Evolutionary conservation across 345 rosid genomes (phyloP).

Genomic region (Pistacia atlantica): DNA sequence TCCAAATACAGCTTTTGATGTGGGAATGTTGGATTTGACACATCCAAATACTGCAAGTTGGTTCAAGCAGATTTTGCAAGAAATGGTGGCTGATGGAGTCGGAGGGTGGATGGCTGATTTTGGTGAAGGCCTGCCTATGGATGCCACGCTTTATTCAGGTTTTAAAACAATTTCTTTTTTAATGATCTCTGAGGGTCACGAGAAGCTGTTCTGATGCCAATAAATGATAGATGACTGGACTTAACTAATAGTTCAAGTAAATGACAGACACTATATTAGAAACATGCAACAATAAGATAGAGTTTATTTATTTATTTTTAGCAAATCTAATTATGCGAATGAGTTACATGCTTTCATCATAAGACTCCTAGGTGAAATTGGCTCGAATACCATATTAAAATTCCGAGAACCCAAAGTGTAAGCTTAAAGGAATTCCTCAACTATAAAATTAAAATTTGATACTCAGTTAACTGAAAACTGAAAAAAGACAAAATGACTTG

Average conservation of each 20-base stretch:
- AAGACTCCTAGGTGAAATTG: too few species aligned
- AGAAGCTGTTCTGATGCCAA: neutral
- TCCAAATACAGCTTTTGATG: slow-evolving; percentile 74
- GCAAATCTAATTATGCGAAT: too few species aligned
- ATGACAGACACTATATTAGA: too few species aligned
- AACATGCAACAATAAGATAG: too few species aligned
- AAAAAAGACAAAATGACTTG: neutral
- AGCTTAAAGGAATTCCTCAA: neutral
- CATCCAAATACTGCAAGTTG: slow-evolving; percentile 61
- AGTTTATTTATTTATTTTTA: too few species aligned
- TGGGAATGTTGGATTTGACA: slow-evolving; percentile 78
- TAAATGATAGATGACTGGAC: neutral
- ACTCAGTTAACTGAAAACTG: neutral
- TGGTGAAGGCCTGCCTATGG: slow-evolving; percentile 79
- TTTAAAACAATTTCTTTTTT: slow-evolving; percentile 10
- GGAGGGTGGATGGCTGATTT: slow-evolving; percentile 90
- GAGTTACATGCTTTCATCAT: too few species aligned
- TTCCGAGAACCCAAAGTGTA: neutral
- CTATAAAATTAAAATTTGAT: neutral
- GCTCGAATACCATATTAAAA: too few species aligned
- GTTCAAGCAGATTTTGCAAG: slow-evolving; percentile 66
- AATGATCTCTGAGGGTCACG: neutral
- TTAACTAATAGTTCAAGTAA: too few species aligned
- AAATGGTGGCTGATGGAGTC: slow-evolving; percentile 71
- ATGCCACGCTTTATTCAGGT: slow-evolving; percentile 69